Evolutionary conservation across 106 monocot species (phyloP).

Genomic region (Acanthochlamys bracteata): DNA sequence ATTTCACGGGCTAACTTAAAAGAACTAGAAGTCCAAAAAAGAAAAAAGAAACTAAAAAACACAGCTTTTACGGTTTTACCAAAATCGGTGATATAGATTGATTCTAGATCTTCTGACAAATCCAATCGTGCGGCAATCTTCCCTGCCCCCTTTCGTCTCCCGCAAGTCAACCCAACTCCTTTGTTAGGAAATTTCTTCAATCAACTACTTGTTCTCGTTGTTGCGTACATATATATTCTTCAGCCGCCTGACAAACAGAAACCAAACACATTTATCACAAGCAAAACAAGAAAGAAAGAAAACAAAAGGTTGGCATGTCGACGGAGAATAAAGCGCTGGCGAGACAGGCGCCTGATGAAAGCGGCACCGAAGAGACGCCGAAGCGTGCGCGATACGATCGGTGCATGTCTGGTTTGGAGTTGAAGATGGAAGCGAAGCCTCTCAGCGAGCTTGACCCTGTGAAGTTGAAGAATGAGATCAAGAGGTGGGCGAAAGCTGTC

Average conservation of each 20-base stretch:
- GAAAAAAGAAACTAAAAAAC: no score
- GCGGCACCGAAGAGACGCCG: neutral
- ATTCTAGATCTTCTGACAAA: no score
- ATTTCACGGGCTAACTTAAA: no score
- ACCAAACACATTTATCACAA: neutral
- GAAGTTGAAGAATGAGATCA: slow-evolving; percentile 51
- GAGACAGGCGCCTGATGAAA: neutral
- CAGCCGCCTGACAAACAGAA: neutral
- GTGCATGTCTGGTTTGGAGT: slow-evolving; percentile 23
- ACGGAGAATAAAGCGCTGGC: neutral
- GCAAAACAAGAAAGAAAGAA: neutral
- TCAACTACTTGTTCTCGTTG: no score
- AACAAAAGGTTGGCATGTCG: neutral
- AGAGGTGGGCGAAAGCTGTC: slow-evolving; percentile 50
- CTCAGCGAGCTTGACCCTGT: slow-evolving; percentile 35
- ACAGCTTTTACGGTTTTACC: no score
- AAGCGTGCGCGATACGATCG: slow-evolving; percentile 7
- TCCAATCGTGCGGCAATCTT: slow-evolving; percentile 9
- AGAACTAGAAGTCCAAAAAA: no score
- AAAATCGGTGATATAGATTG: no score
- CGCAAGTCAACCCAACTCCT: slow-evolving; percentile 1
- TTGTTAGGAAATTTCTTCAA: neutral
- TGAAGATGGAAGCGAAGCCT: slow-evolving; percentile 25
- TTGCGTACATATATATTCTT: neutral
- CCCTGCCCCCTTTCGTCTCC: neutral